Percentiles rank a stretch among this genome's conserved stretches.
Evolutionary conservation across 768 basidiomycete species (phyloP).

Genomic region (Russula virescens): DNA sequence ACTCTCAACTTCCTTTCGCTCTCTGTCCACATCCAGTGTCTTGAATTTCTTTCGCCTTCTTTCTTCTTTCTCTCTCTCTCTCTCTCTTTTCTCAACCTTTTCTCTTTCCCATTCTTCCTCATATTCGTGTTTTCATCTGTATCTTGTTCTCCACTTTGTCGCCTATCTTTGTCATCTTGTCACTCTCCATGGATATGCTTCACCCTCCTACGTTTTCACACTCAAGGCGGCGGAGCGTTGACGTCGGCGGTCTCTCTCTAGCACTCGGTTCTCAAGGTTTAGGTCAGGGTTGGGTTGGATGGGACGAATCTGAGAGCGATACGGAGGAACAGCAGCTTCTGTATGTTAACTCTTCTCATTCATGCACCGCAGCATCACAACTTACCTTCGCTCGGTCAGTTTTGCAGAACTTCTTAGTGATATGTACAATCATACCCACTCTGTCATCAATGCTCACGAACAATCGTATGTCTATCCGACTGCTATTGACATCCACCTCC

Average conservation of each 20-base stretch:
- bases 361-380: background rate
- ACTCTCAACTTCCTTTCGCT: background rate
- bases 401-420: constrained; percentile 81
- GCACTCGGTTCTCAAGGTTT: constrained; percentile 58
- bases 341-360: constrained; percentile 35
- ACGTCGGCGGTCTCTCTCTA: constrained; percentile 82
- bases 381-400: constrained; percentile 27
- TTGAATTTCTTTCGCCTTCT: background rate
- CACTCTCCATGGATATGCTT: constrained; percentile 14
- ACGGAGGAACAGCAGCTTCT: constrained; percentile 40
- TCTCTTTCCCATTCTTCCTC: background rate
- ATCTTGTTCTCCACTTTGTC: background rate
- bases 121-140: background rate
- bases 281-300: constrained; percentile 67
- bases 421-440: constrained; percentile 76
- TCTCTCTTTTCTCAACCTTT: background rate
- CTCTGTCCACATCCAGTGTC: background rate
- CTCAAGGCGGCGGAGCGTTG: constrained; percentile 67
- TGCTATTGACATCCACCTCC: background rate
- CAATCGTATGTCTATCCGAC: constrained; percentile 35
- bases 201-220: constrained; percentile 11
- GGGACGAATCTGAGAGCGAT: constrained; percentile 36
- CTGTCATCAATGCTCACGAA: constrained; percentile 54
- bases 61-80: background rate
- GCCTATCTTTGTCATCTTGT: background rate